Evolutionary conservation across 2,329 filamentous ascomycete species (phyloP).

Genomic region (Colletotrichum agaves): DNA sequence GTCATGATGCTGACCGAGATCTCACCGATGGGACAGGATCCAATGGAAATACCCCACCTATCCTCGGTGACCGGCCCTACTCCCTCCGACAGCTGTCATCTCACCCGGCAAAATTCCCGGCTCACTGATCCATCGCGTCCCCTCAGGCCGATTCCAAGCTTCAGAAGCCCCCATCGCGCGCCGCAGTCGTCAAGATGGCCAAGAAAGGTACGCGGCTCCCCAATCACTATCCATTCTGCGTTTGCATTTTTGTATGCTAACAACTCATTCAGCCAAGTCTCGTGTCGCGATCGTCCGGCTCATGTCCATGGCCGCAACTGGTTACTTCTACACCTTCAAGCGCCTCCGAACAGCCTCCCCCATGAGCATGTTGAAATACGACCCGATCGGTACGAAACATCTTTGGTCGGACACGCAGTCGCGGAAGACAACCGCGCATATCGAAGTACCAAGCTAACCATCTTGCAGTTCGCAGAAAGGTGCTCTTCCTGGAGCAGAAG

Average conservation of each 20-base stretch:
- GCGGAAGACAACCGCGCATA: too few relatives aligned
- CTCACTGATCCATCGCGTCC: constrained; percentile 25
- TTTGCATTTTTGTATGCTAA: not conserved
- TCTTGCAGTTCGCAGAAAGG: constrained; percentile 85
- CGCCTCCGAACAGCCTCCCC: constrained; percentile 84
- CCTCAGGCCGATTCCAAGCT: constrained; percentile 42
- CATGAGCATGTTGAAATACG: constrained; percentile 98
- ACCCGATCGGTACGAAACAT: constrained; percentile 80
- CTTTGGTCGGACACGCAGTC: not conserved
- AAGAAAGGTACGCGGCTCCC: constrained; percentile 32
- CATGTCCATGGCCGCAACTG: constrained; percentile 98
- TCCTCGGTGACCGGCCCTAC: constrained; percentile 32
- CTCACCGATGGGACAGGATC: constrained; percentile 2
- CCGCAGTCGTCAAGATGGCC: constrained; percentile 34
- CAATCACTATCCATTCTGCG: not conserved
- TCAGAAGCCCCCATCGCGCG: constrained; percentile 22
- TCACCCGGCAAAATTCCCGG: constrained; percentile 26
- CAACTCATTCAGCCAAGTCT: constrained; percentile 75
- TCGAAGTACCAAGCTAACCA: constrained; percentile 3
- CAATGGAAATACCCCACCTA: too few relatives aligned
- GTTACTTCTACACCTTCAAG: constrained; percentile 93
- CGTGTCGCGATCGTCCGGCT: constrained; percentile 93
- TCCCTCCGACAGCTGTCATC: constrained; percentile 25
- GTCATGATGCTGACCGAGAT: not conserved
- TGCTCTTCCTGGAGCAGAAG: constrained; percentile 94